Conservation (phyloP, 2,329 filamentous ascomycete genomes). For the Aspergillus pseudoviridinutans region DNA sequence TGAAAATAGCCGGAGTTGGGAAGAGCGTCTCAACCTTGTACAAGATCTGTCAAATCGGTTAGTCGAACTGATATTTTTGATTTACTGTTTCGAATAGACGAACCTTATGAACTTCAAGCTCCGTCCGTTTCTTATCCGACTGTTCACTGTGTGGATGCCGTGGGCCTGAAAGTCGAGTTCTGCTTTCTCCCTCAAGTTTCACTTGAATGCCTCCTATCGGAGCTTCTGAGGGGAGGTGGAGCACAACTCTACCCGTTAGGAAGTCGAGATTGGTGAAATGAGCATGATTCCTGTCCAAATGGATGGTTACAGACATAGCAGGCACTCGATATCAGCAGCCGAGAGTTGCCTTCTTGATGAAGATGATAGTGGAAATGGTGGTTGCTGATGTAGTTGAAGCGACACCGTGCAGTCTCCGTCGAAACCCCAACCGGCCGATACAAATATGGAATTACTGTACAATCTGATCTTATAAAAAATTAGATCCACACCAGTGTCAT, state of each 20-base stretch:
- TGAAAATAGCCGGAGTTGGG: slow-evolving; percentile 40
- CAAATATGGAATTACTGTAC: background rate
- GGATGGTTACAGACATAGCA: slow-evolving; percentile 45
- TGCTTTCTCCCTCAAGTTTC: slow-evolving; percentile 49
- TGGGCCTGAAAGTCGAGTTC: slow-evolving; percentile 40
- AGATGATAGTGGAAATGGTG: background rate
- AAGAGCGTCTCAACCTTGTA: slow-evolving; percentile 48
- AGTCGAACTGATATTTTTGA: slow-evolving; percentile 3
- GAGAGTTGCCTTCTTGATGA: background rate
- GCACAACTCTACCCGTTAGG: slow-evolving; percentile 43
- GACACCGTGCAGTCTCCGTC: background rate
- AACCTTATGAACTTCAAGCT: slow-evolving; percentile 49
- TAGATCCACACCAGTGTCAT: background rate
- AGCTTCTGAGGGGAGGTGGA: slow-evolving; percentile 40
- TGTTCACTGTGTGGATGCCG: slow-evolving; percentile 39
- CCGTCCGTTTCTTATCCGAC: slow-evolving; percentile 46
- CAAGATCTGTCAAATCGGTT: slow-evolving; percentile 35
- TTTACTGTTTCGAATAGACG: background rate
- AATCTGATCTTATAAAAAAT: background rate
- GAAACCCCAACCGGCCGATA: background rate
- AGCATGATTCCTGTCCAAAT: slow-evolving; percentile 40
- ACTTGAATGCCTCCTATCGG: slow-evolving; percentile 45
- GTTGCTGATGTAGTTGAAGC: background rate
- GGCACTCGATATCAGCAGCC: slow-evolving; percentile 7
- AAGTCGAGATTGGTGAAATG: slow-evolving; percentile 49